phyloP scores from a whole-genome alignment of 2,329 filamentous ascomycete genomes.

The Pseudocercospora musae region DNA sequence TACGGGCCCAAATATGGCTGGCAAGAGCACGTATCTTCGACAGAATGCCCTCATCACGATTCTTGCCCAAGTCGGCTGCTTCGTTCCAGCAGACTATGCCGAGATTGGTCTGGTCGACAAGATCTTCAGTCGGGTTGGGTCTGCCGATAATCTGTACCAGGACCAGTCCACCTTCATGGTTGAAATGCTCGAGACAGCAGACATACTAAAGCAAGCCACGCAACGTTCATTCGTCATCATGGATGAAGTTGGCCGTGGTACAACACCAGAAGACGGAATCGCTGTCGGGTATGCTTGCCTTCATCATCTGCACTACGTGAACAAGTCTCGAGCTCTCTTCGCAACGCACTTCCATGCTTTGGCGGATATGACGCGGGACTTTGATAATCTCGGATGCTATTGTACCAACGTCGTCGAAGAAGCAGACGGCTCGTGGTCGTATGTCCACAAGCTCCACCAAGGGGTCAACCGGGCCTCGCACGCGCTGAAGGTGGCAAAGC shows the following conservation, averaged over 20 bases:
- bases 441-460: conserved; percentile 74
- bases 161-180: conserved; percentile 99
- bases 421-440: conserved; percentile 65
- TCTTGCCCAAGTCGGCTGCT: conserved; percentile 86
- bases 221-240: conserved; percentile 85
- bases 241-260: conserved; percentile 95
- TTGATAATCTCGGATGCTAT: conserved; percentile 65
- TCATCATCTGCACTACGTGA: conserved; percentile 75
- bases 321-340: conserved; percentile 77
- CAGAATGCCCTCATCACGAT: conserved; percentile 95
- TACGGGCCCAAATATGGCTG: conserved; percentile 94
- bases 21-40: conserved; percentile 91
- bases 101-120: conserved; percentile 91
- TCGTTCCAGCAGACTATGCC: conserved; percentile 83
- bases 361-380: conserved; percentile 67
- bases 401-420: conserved; percentile 88
- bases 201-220: conserved; percentile 83
- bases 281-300: conserved; percentile 88
- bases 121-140: conserved; percentile 82
- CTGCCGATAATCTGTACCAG: conserved; percentile 88
- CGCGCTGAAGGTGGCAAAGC: conserved; percentile 85
- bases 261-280: conserved; percentile 85
- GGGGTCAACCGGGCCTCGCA: conserved; percentile 86
- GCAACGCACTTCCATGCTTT: conserved; percentile 92
- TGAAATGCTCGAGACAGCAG: conserved; percentile 95